phyloP scores from a whole-genome alignment of 306 rosid genomes.

The Dryas alaskensis region DNA sequence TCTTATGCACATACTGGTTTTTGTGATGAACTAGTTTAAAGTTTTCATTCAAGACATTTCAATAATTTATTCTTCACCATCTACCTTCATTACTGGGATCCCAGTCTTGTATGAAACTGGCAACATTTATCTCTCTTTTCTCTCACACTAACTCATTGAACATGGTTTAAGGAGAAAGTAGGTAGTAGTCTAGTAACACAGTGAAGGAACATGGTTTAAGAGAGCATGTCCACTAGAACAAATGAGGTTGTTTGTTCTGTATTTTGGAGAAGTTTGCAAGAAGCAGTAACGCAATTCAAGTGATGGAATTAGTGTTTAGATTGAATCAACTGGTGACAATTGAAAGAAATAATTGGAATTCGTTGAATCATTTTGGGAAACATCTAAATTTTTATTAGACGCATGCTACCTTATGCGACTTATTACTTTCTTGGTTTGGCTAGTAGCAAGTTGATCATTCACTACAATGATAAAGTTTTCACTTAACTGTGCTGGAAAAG shows the following conservation, averaged over 20 bases:
- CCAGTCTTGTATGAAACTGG: not conserved
- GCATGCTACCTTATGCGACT: not conserved
- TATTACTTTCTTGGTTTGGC: slow-evolving; percentile 1
- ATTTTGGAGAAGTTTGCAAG: not conserved
- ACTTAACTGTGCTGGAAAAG: not conserved
- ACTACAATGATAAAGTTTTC: not conserved
- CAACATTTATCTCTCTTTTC: not conserved
- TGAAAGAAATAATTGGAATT: not conserved
- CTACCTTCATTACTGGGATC: slow-evolving; percentile 6
- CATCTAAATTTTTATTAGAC: not conserved
- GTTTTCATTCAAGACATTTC: not conserved
- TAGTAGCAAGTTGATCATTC: slow-evolving; percentile 2
- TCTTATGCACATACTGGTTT: slow-evolving; percentile 3
- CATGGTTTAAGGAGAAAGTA: not conserved
- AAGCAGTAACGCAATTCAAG: not conserved
- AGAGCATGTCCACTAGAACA: not conserved
- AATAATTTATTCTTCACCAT: slow-evolving; percentile 4
- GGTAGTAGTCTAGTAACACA: not conserved
- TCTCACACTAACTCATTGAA: no score
- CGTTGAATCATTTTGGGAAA: not conserved
- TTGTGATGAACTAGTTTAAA: not conserved
- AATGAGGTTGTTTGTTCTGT: not conserved
- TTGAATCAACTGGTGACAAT: not conserved
- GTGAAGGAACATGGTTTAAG: not conserved
- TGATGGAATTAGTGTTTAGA: not conserved